Evolutionary conservation across 2,329 filamentous ascomycete genomes (phyloP), one percentile per base, ranked within the genome.

Genomic region (Leptographium radiaticola): DNA sequence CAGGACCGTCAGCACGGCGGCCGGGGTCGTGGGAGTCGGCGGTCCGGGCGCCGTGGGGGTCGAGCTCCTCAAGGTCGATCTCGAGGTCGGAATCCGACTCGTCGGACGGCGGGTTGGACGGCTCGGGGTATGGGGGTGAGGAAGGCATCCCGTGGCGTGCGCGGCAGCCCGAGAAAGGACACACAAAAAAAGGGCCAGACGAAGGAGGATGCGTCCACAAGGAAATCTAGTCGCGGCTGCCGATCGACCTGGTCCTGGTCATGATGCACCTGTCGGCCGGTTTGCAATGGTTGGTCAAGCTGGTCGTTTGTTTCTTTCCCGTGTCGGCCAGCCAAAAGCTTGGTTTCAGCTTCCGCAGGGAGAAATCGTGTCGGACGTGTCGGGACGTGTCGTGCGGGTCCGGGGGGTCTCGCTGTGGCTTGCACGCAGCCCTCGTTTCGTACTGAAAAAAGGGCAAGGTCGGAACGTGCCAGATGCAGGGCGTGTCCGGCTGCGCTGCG

Each of bases 11-110:
- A 66, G 62, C 36, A 62, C 50, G 63, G 61, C 51, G 56, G 59
- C 57, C 56, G 59, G 44, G 20, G 64, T 57, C 60, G 67, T 63
- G 61, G 65, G 62, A 39, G 13, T 25, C 44, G 15, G 38, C 13
- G 12, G 48, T 20, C 51, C 59, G 61, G 38, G 64, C 63, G 20
- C 65, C 66, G 55, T 65, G 65, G 53, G 87, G 86, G 65, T 90
- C 86, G 60, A 93, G 81, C 73, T 91, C 87, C 63, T 88, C 78
- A 61, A 89, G 76, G 62, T 90, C 85, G 63, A 93, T 75, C 58
- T 87, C 84, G 61, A 84, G 79, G 66, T 91, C 86, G 58, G 84
- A 87, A 66, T 90, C 86, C 65, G 83, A 87, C 65, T 89, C 85
- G 69, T 82, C 74, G 62, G 73, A 69, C 57, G 76, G 76, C 56